Evolutionary conservation across 768 basidiomycete genomes (phyloP).

Genomic region (Amanita subjunquillea): DNA sequence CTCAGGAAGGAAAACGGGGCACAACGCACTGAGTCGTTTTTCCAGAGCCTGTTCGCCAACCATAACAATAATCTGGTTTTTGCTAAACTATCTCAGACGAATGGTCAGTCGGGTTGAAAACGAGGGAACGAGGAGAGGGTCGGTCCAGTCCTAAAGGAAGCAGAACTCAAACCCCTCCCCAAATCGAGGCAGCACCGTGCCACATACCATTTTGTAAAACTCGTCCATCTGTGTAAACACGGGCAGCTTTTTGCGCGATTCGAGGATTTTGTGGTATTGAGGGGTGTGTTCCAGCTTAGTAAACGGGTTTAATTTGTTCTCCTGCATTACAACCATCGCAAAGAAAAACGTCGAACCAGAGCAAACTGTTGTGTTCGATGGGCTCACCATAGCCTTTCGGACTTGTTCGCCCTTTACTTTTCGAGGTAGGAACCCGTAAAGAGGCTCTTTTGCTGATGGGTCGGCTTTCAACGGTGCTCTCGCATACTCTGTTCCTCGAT

Average conservation of each 20-base stretch:
- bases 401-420: slow-evolving; percentile 59
- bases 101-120: slow-evolving; percentile 7
- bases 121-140: slow-evolving; percentile 21
- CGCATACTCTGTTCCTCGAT: no score
- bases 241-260: slow-evolving; percentile 78
- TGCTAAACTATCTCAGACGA: slow-evolving; percentile 39
- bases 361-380: no score
- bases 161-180: slow-evolving; percentile 34
- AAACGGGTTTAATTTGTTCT: slow-evolving; percentile 80
- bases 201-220: slow-evolving; percentile 79
- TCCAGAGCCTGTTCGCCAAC: slow-evolving; percentile 92
- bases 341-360: neutral
- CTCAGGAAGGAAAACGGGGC: neutral
- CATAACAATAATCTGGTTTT: slow-evolving; percentile 83
- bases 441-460: slow-evolving; percentile 35
- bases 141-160: slow-evolving; percentile 29
- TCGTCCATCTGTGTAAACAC: slow-evolving; percentile 91
- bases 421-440: slow-evolving; percentile 67
- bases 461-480: neutral
- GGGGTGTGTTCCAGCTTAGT: slow-evolving; percentile 67
- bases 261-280: slow-evolving; percentile 81
- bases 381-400: slow-evolving; percentile 56
- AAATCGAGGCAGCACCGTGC: slow-evolving; percentile 13
- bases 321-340: slow-evolving; percentile 27
- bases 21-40: slow-evolving; percentile 85